These are phyloP conservation scores for Suaeda aralocaspica DNA, from an alignment of 148 eudicot genomes.

Conservation along the genomic window DNA sequence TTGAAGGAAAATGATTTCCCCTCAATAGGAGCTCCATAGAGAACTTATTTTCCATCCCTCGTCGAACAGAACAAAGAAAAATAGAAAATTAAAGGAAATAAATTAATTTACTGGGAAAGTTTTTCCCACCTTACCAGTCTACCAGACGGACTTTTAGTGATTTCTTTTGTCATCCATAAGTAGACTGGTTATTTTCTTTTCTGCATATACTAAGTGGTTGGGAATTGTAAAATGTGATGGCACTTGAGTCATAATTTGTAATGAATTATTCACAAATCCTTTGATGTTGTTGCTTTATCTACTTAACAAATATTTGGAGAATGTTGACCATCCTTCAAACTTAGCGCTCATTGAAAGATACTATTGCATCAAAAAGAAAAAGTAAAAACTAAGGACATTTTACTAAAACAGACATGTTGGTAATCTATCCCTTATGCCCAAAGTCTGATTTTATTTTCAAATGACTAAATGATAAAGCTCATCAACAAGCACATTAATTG, in stretches of 20 bases:
- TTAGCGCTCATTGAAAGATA: background rate
- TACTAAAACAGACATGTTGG: background rate
- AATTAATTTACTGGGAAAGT: no score
- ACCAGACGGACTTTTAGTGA: no score
- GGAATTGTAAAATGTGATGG: background rate
- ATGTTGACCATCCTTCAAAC: background rate
- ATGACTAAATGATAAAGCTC: background rate
- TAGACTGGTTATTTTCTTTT: background rate
- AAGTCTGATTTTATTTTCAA: background rate
- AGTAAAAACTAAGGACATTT: background rate
- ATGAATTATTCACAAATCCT: background rate
- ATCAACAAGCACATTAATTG: background rate
- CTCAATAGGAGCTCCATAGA: no score
- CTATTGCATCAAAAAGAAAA: background rate
- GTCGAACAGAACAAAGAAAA: no score
- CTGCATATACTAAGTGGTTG: background rate
- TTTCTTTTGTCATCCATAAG: background rate
- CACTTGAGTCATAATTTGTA: background rate
- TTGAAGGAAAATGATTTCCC: no score
- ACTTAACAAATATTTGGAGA: background rate
- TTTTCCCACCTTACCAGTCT: background rate
- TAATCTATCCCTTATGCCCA: background rate
- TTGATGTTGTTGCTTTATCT: background rate
- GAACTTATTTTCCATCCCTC: no score
- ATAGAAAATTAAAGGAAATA: no score